Conservation (phyloP, 441 rosid species). For the Eutrema salsugineum region DNA sequence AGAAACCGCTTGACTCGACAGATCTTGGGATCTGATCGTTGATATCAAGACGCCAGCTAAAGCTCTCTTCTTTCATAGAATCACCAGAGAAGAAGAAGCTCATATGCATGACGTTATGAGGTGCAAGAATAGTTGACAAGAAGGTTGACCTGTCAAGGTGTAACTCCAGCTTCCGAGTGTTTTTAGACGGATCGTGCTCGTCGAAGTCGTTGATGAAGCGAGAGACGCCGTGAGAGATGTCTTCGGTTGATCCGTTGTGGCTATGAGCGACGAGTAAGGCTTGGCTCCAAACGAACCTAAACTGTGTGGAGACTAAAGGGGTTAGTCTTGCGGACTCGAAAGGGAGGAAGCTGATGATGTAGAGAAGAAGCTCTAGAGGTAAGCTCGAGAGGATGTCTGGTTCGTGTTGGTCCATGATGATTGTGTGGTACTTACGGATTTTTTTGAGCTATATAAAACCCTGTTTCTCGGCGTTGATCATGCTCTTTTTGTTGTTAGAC, state of each 20-base stretch:
- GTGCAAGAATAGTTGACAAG: constrained; percentile 41
- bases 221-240: constrained; percentile 33
- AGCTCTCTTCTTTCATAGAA: constrained; percentile 30
- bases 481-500: constrained; percentile 19
- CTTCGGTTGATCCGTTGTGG: constrained; percentile 38
- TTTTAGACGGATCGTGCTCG: constrained; percentile 40
- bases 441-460: neutral
- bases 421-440: constrained; percentile 9
- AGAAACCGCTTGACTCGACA: constrained; percentile 22
- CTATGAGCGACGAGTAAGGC: constrained; percentile 37
- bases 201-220: constrained; percentile 44
- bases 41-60: constrained; percentile 37
- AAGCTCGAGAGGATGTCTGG: constrained; percentile 43
- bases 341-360: constrained; percentile 52
- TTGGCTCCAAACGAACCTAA: constrained; percentile 46
- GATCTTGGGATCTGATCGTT: constrained; percentile 16
- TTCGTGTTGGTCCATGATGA: constrained; percentile 21
- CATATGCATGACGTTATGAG: constrained; percentile 37
- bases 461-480: constrained; percentile 8
- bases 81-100: constrained; percentile 26
- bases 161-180: constrained; percentile 39
- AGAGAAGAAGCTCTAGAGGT: constrained; percentile 55
- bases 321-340: constrained; percentile 54
- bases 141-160: constrained; percentile 36
- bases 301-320: constrained; percentile 47